A percentile compares a stretch with the other conserved stretches of the same genome.
These are phyloP conservation scores for Globisporangium cylindrosporum DNA, from an alignment of 352 stramenopile species.

Conservation along the genomic window DNA sequence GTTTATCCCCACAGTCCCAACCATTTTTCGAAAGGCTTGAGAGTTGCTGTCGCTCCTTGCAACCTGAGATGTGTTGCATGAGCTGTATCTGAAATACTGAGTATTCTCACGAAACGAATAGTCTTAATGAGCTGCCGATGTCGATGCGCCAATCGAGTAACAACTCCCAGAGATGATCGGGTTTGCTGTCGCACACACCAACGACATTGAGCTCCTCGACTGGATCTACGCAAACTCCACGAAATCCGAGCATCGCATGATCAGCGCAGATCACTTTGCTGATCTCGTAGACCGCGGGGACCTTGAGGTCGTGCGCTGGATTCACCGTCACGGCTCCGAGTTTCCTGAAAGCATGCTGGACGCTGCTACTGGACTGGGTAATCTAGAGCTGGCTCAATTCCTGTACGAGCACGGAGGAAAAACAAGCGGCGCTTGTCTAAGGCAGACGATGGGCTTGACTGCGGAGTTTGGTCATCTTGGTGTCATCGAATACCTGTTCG, in stretches of 20 bases:
- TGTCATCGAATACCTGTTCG: neutral
- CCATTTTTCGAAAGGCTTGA: neutral
- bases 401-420: neutral
- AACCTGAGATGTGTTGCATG: too few relatives aligned
- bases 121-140: neutral
- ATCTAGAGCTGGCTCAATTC: neutral
- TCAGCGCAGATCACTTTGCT: neutral
- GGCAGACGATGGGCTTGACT: neutral
- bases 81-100: too few relatives aligned
- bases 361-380: neutral
- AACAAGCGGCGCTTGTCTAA: neutral
- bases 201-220: neutral
- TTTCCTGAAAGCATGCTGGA: neutral
- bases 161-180: neutral
- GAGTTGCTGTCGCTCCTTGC: too few relatives aligned
- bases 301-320: neutral
- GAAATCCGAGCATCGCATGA: neutral
- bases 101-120: neutral
- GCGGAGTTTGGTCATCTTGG: too few relatives aligned
- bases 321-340: neutral
- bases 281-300: neutral
- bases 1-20: neutral
- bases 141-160: too few relatives aligned
- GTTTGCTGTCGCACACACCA: neutral
- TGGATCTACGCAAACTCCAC: neutral